Conservation (phyloP, 78 protist species). For the Chrysochromulina parva region DNA sequence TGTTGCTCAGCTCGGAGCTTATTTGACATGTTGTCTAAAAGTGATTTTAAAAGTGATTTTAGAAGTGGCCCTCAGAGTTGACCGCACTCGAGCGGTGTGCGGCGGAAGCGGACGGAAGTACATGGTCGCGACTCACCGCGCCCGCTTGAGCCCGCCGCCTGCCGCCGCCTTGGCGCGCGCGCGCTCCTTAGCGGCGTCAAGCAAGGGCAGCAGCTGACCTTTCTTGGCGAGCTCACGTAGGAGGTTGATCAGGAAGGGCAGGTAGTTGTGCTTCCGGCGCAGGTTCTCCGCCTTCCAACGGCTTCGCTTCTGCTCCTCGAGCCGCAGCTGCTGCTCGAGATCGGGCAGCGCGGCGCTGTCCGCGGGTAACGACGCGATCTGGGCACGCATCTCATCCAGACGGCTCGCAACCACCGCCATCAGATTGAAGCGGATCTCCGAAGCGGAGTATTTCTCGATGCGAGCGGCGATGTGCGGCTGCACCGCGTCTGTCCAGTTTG, state of each 20-base stretch:
- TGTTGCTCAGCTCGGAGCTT: too few relatives aligned
- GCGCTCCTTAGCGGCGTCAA: too few relatives aligned
- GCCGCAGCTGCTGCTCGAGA: not conserved
- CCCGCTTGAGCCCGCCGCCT: too few relatives aligned
- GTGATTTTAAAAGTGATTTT: too few relatives aligned
- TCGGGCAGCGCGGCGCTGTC: not conserved
- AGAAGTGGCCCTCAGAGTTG: too few relatives aligned
- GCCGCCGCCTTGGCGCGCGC: too few relatives aligned
- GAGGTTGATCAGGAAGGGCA: conserved; percentile 84
- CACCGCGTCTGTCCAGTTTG: conserved; percentile 56
- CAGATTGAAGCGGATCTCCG: conserved; percentile 87
- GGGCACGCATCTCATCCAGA: not conserved
- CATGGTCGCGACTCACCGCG: too few relatives aligned
- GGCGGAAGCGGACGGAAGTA: too few relatives aligned
- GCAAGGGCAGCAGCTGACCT: too few relatives aligned
- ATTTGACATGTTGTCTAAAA: too few relatives aligned
- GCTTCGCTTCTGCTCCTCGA: not conserved
- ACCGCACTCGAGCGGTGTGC: too few relatives aligned
- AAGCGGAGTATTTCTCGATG: conserved; percentile 34
- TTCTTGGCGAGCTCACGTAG: too few relatives aligned
- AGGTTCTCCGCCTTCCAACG: conserved; percentile 73
- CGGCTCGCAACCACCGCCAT: conserved; percentile 77
- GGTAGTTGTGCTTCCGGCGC: conserved; percentile 87
- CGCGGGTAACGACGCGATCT: not conserved
- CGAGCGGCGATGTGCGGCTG: conserved; percentile 64